A percentile compares a stretch with the other conserved stretches of the same genome.
These are phyloP conservation scores for Candida sonorensis DNA, from an alignment of 805 yeast species.

Conservation along the genomic window DNA sequence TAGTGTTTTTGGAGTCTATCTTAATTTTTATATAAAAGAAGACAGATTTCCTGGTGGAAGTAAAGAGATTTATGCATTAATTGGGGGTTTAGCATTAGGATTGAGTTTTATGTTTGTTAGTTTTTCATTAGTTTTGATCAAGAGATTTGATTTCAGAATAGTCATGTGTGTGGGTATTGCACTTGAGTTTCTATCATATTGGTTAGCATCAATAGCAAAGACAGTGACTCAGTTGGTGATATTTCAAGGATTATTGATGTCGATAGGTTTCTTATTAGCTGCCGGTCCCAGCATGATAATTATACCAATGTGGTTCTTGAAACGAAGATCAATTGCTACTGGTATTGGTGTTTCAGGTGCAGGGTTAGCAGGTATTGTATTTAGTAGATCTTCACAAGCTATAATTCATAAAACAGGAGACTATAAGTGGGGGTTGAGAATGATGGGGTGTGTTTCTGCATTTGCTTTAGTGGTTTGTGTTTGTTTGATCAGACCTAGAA, in stretches of 20 bases:
- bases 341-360: slow-evolving; percentile 46
- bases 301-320: slow-evolving; percentile 45
- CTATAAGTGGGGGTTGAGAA: slow-evolving; percentile 41
- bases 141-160: slow-evolving; percentile 41
- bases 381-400: slow-evolving; percentile 35
- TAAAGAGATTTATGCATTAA: slow-evolving; percentile 44
- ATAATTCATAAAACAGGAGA: slow-evolving; percentile 35
- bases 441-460: slow-evolving; percentile 30
- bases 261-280: slow-evolving; percentile 36
- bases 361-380: slow-evolving; percentile 47
- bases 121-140: slow-evolving; percentile 38
- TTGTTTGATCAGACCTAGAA: slow-evolving; percentile 16
- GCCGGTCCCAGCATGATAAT: slow-evolving; percentile 29
- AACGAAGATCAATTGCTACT: slow-evolving; percentile 37
- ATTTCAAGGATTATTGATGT: slow-evolving; percentile 41
- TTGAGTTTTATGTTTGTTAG: slow-evolving; percentile 62
- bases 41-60: slow-evolving; percentile 42
- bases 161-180: slow-evolving; percentile 37
- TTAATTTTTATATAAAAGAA: slow-evolving; percentile 38
- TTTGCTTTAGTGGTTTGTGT: slow-evolving; percentile 14
- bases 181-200: slow-evolving; percentile 32
- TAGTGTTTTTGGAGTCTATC: slow-evolving; percentile 47
- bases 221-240: slow-evolving; percentile 39
- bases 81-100: slow-evolving; percentile 47
- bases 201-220: slow-evolving; percentile 38